A percentile compares a stretch with the other conserved stretches of the same genome.
These are phyloP conservation scores for Emericellopsis atlantica DNA, from an alignment of 2,329 filamentous ascomycete genomes.

Conservation along the genomic window DNA sequence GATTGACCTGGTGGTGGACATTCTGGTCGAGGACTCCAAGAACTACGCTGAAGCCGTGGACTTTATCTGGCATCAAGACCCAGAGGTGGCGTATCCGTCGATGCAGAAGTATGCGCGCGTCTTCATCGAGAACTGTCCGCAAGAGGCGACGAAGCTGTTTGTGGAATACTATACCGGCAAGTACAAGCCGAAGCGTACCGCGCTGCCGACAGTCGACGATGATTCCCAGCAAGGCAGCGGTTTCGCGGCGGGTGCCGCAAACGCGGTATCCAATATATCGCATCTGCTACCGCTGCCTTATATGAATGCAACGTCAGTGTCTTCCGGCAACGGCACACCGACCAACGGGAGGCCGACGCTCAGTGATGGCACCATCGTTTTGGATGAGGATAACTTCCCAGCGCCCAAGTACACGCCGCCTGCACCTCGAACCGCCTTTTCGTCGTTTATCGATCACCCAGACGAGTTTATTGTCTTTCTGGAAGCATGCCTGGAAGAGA, in stretches of 20 bases:
- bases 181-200: conserved; percentile 61
- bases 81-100: conserved; percentile 68
- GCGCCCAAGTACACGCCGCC: conserved; percentile 60
- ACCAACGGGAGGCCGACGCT: conserved; percentile 35
- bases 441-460: conserved; percentile 88
- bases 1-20: conserved; percentile 86
- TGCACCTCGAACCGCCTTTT: conserved; percentile 80
- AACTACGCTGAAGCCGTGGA: conserved; percentile 78
- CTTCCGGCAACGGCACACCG: conserved; percentile 35
- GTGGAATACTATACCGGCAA: conserved; percentile 88
- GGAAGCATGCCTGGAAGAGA: conserved; percentile 70
- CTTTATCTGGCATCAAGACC: conserved; percentile 82
- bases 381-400: conserved; percentile 32
- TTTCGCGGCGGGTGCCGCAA: conserved; percentile 49
- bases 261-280: conserved; percentile 74
- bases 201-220: conserved; percentile 12
- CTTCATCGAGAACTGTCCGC: conserved; percentile 73
- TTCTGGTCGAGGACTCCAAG: conserved; percentile 90
- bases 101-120: conserved; percentile 94
- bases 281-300: conserved; percentile 77
- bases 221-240: conserved; percentile 19
- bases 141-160: conserved; percentile 74
- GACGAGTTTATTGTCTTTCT: conserved; percentile 87
- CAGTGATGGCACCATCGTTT: conserved; percentile 36
- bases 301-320: conserved; percentile 52